Evolutionary conservation across 352 stramenopile species (phyloP), one percentile per base, ranked within the genome.

Genomic region (Phytophthora hibernalis): DNA sequence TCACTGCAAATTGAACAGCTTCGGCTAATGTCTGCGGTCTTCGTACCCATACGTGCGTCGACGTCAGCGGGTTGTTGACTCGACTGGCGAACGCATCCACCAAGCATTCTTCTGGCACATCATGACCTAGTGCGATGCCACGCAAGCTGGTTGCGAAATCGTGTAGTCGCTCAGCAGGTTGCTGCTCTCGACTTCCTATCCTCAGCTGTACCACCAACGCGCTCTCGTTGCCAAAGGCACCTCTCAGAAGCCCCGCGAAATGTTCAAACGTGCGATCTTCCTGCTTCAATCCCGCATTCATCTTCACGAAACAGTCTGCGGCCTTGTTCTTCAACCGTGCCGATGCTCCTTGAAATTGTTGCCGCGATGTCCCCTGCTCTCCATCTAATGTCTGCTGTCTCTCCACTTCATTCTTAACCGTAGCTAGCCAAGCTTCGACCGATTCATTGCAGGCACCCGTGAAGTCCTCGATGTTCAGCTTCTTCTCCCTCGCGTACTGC

Each of bases 1-100:
- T 16, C 37, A 43, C 37, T 43, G 37, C 12, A 43, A n/a, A 43
- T 16, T 43, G 37, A 43, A 43, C 37, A 43, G 37, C 37, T 43
- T 43, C 37, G 5, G 37, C 16, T 43, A 43, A 43, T 43, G 37
- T 43, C 37, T 43, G 5, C 12, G 37, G 37, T 43, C 12, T 12
- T 16, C 37, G 37, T 43, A 43, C 37, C 12, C 37, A 12, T 43
- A 43, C 37, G 12, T 43, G 37, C 12, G 37, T 16, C 5, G 37
- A 18, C 5, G 16, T 43, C 37, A 43, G 37, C 37, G 7, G 37
- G 12, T 43, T 43, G 12, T 43, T 43, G 37, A 43, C 16, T 43
- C 16, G 5, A n/a, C 37, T 43, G 5, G 37, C 16, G 12, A 43
- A 43, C 37, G 37, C 37, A 5, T 43, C 16, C 37, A 43, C 5